These are phyloP conservation scores for Monosporozyma aerobia DNA, from an alignment of 805 yeast genomes.

Conservation along the genomic window DNA sequence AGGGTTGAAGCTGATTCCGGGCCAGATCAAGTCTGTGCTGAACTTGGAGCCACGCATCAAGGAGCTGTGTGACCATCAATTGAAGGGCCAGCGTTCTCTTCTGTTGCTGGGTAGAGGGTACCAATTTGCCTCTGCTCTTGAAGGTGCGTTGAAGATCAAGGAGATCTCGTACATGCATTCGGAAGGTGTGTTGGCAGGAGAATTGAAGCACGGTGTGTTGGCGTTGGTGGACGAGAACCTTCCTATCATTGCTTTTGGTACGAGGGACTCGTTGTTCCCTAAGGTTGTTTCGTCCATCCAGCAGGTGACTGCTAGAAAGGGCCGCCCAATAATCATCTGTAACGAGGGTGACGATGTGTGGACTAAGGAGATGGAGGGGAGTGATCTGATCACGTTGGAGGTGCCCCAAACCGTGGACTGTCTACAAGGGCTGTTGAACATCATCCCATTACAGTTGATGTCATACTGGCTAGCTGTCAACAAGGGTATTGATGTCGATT, in stretches of 20 bases:
- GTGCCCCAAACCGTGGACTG: slow-evolving; percentile 96
- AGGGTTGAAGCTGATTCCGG: slow-evolving; percentile 77
- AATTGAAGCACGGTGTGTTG: slow-evolving; percentile 94
- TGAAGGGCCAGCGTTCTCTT: slow-evolving; percentile 77
- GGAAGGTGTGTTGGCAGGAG: slow-evolving; percentile 99
- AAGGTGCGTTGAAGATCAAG: slow-evolving; percentile 96
- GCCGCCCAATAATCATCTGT: slow-evolving; percentile 89
- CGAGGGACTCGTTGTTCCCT: slow-evolving; percentile 92
- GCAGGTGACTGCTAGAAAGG: slow-evolving; percentile 95
- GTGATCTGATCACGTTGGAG: slow-evolving; percentile 60
- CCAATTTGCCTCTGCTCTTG: slow-evolving; percentile 94
- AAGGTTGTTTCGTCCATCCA: slow-evolving; percentile 91
- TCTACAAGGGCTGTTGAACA: slow-evolving; percentile 90
- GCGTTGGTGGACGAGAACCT: slow-evolving; percentile 90
- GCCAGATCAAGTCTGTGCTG: slow-evolving; percentile 73
- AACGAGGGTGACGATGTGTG: slow-evolving; percentile 69
- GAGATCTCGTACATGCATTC: slow-evolving; percentile 98
- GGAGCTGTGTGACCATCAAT: slow-evolving; percentile 57
- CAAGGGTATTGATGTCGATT: slow-evolving; percentile 94
- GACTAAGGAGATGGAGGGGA: slow-evolving; percentile 31
- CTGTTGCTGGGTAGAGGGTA: slow-evolving; percentile 93
- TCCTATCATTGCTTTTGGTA: slow-evolving; percentile 93
- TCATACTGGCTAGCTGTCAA: slow-evolving; percentile 94
- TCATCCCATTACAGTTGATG: slow-evolving; percentile 89
- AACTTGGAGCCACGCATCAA: slow-evolving; percentile 65